Conservation (phyloP, 257 asterid genomes). For the Capsicum pubescens region DNA sequence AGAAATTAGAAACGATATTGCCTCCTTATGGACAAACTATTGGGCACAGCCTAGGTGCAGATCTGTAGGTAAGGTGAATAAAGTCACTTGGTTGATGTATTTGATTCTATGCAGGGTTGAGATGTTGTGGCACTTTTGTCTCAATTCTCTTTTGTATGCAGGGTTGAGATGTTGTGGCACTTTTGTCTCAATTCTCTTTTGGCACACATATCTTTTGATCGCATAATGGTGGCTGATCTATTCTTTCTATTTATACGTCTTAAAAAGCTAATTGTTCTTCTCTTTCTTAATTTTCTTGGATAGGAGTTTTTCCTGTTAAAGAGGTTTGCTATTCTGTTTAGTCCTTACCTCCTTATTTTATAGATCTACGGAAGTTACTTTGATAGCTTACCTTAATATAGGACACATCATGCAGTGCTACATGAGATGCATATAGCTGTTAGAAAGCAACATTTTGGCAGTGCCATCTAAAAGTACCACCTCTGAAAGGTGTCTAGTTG, state of each 20-base stretch:
- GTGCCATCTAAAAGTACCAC: neutral
- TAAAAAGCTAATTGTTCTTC: neutral
- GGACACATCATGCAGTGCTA: conserved; percentile 3
- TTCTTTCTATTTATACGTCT: neutral
- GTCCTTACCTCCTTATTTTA: conserved; percentile 19
- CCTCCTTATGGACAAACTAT: conserved; percentile 45
- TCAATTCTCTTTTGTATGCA: neutral
- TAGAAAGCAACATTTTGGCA: neutral
- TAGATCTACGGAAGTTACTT: neutral
- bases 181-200: neutral
- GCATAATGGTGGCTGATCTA: neutral
- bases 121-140: neutral
- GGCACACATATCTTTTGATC: neutral
- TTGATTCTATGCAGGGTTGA: neutral
- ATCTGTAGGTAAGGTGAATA: conserved; percentile 17
- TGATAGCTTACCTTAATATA: conserved; percentile 7
- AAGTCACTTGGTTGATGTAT: neutral
- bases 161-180: neutral
- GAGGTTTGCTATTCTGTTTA: neutral
- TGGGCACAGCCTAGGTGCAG: conserved; percentile 30
- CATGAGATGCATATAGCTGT: neutral
- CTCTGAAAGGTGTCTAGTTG: neutral
- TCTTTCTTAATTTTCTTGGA: neutral
- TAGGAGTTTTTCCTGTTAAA: conserved; percentile 12
- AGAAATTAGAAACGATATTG: conserved; percentile 53